phyloP scores from a whole-genome alignment of 768 basidiomycete genomes.

The Epithele typhae region DNA sequence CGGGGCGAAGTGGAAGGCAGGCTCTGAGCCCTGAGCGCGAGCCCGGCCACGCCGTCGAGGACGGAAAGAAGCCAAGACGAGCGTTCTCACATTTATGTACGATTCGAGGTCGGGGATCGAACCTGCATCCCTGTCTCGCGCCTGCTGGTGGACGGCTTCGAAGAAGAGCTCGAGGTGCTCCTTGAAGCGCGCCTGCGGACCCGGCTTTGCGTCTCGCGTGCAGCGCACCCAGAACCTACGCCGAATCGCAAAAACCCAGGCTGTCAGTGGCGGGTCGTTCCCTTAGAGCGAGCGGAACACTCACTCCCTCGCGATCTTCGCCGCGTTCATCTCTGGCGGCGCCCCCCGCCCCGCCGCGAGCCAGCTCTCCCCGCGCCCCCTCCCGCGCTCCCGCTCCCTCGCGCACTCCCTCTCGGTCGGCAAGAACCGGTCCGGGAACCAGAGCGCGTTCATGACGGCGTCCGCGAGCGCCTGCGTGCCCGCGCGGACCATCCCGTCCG shows the following conservation, averaged over 20 bases:
- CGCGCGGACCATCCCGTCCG: slow-evolving; percentile 67
- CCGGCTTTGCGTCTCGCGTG: slow-evolving; percentile 53
- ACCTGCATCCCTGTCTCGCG: slow-evolving; percentile 52
- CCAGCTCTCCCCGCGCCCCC: slow-evolving; percentile 13
- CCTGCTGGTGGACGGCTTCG: slow-evolving; percentile 69
- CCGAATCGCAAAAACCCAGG: neutral
- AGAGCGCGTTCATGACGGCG: slow-evolving; percentile 64
- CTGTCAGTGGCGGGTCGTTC: too few relatives aligned
- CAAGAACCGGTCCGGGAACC: slow-evolving; percentile 55
- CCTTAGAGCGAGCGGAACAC: too few relatives aligned
- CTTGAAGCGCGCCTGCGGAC: slow-evolving; percentile 65
- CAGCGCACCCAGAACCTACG: slow-evolving; percentile 65
- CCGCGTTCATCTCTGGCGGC: slow-evolving; percentile 52
- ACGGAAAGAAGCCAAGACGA: too few relatives aligned
- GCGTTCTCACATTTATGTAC: slow-evolving; percentile 53
- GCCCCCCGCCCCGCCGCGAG: too few relatives aligned
- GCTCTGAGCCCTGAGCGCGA: too few relatives aligned
- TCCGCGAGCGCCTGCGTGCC: slow-evolving; percentile 55
- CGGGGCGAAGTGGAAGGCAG: too few relatives aligned
- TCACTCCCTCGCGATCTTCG: slow-evolving; percentile 67
- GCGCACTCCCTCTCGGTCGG: slow-evolving; percentile 21
- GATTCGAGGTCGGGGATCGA: slow-evolving; percentile 71
- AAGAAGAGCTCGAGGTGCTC: slow-evolving; percentile 76
- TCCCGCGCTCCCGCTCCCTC: neutral
- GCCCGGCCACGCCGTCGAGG: too few relatives aligned